Base-by-base conservation (phyloP, 257 asterid species). In the Anisodus tanguticus region DNA sequence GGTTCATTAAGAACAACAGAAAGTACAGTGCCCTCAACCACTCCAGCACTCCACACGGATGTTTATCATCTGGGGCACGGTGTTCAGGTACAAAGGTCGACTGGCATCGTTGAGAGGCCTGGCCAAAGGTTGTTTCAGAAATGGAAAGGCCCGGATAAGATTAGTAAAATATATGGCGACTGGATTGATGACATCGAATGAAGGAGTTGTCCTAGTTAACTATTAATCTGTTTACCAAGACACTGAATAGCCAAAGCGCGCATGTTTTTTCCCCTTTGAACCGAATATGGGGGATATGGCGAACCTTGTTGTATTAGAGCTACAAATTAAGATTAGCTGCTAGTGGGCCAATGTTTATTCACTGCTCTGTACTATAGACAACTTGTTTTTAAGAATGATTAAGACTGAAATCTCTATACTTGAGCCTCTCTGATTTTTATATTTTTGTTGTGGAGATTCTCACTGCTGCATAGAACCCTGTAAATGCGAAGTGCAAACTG, bases 141-240 rank as follows among this genome's bases (percentile, higher is more conserved):
- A 76, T 88, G 93, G 91, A 90, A 90, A 64, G 93, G 99, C 31
- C 99, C 99, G 0, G 92, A 95, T 72, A 94, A 92, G 85, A 95
- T 95, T 53, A 89, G 92, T 83, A 87, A 88, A 70, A 84, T 91
- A 45, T 90, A 93, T 59, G 97, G 95, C 1, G 94, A 93, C 85
- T 93, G 95, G 97, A 93, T 93, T 37, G 97, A 93, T 74, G 97
- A 91, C 68, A 85, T 93, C 1, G 90, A 93, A 85, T 86, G 70
- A 83, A 76, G 72, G 63, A 76, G 47, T 51, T 31, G 12, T 51
- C 80, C 9, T 72, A 47, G 13, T 74, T 74, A 74, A 22, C 80
- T 74, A 47, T 43, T 74, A 6, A 74, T 22, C 80, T 11, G 45
- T 74, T 74, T 74, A 74, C 22, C 60, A 11, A 49, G 59, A 47